A percentile compares a stretch with the other conserved stretches of the same genome.
These are phyloP conservation scores for Paulownia fortunei DNA, from an alignment of 257 asterid species.

Conservation along the genomic window DNA sequence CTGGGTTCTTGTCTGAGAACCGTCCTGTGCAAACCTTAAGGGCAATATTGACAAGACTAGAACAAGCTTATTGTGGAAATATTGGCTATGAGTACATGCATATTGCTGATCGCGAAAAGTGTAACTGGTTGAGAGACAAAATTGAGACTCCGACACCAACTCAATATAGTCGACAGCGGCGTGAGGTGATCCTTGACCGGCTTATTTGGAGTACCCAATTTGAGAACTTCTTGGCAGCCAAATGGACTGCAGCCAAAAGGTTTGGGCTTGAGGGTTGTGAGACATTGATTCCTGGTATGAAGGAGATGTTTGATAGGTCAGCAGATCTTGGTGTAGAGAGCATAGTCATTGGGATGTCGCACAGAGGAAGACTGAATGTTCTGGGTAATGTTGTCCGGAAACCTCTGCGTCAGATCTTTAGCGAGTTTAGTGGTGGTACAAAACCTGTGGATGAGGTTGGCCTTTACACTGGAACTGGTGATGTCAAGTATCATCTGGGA, in stretches of 20 bases:
- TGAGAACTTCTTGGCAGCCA: constrained; percentile 94
- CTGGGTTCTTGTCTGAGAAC: constrained; percentile 94
- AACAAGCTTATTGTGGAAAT: constrained; percentile 94
- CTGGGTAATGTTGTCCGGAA: constrained; percentile 91
- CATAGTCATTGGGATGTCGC: constrained; percentile 98
- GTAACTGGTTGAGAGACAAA: constrained; percentile 96
- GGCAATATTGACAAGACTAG: constrained; percentile 84
- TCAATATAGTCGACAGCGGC: constrained; percentile 72
- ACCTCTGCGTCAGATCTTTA: constrained; percentile 90
- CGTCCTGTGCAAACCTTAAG: constrained; percentile 96
- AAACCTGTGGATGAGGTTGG: constrained; percentile 90
- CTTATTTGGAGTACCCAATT: constrained; percentile 93
- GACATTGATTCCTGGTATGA: constrained; percentile 98
- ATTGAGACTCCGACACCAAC: constrained; percentile 87
- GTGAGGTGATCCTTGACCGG: constrained; percentile 94
- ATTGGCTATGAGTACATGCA: constrained; percentile 98
- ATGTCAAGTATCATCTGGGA: constrained; percentile 95
- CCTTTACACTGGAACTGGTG: constrained; percentile 96
- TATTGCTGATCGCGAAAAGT: constrained; percentile 88
- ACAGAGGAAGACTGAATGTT: constrained; percentile 91
- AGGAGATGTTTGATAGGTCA: constrained; percentile 96
- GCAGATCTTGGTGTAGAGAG: constrained; percentile 97
- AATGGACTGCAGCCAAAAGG: constrained; percentile 94
- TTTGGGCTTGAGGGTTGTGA: constrained; percentile 99
- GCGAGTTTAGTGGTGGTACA: constrained; percentile 91